Evolutionary conservation across 208 protist species (phyloP).

Genomic region (Trypanosoma vivax): DNA sequence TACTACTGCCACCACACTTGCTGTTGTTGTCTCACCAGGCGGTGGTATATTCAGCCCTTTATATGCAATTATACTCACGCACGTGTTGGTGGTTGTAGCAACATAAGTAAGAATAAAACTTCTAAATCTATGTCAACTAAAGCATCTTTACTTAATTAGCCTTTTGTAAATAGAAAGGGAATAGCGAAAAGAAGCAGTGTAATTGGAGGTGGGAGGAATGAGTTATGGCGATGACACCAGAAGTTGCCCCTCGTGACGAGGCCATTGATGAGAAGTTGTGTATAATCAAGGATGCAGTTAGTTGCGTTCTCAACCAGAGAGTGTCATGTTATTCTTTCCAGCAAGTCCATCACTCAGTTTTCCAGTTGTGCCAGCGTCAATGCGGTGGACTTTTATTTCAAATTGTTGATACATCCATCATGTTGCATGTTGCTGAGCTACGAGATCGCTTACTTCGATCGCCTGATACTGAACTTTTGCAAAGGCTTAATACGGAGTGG

Average conservation of each 20-base stretch:
- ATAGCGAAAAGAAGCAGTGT: too few relatives aligned
- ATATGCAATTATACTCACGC: too few relatives aligned
- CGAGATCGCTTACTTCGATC: conserved; percentile 21
- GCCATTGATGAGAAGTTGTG: conserved; percentile 46
- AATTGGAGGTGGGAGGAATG: too few relatives aligned
- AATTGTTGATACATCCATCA: conserved; percentile 32
- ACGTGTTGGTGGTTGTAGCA: too few relatives aligned
- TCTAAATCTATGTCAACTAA: too few relatives aligned
- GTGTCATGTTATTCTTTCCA: conserved; percentile 63
- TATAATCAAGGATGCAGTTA: conserved; percentile 48
- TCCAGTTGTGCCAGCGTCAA: conserved; percentile 56
- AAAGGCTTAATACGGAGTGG: conserved; percentile 38
- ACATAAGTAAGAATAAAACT: too few relatives aligned
- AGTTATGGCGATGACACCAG: too few relatives aligned
- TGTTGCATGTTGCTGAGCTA: conserved; percentile 22
- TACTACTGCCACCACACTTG: too few relatives aligned
- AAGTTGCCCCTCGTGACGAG: neutral
- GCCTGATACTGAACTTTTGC: conserved; percentile 19
- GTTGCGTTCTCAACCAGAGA: conserved; percentile 39
- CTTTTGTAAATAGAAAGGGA: too few relatives aligned
- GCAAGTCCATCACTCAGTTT: conserved; percentile 65
- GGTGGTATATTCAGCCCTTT: too few relatives aligned
- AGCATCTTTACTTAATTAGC: too few relatives aligned
- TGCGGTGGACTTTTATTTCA: conserved; percentile 33
- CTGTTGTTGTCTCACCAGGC: too few relatives aligned